Evolutionary conservation across 2,329 filamentous ascomycete species (phyloP).

Genomic region (Aureobasidium musti): DNA sequence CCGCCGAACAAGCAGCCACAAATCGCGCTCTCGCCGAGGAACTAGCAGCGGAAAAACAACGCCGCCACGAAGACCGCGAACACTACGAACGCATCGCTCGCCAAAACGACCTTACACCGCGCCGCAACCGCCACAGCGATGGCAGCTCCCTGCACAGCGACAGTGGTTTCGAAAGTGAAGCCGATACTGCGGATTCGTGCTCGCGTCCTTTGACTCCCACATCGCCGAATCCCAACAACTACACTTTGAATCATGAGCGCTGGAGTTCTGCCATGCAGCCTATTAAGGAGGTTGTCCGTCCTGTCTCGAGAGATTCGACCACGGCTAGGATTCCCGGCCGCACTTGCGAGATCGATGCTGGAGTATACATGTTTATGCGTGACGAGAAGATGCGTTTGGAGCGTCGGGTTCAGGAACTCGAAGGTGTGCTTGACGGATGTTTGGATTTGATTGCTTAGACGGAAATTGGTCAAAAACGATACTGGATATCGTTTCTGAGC

Average conservation of each 20-base stretch:
- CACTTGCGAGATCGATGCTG: slow-evolving; percentile 39
- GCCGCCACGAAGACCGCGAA: slow-evolving; percentile 45
- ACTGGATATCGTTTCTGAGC: neutral
- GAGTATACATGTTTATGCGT: slow-evolving; percentile 57
- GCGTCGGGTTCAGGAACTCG: slow-evolving; percentile 55
- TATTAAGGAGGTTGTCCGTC: slow-evolving; percentile 35
- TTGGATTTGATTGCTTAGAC: slow-evolving; percentile 52
- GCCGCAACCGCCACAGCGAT: slow-evolving; percentile 35
- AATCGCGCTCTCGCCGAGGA: slow-evolving; percentile 56
- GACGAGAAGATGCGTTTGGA: slow-evolving; percentile 59
- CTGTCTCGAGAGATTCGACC: slow-evolving; percentile 34
- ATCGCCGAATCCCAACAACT: slow-evolving; percentile 43
- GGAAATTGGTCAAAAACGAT: neutral
- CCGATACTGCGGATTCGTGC: slow-evolving; percentile 51
- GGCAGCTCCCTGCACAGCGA: slow-evolving; percentile 51
- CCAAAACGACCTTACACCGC: slow-evolving; percentile 34
- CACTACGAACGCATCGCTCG: slow-evolving; percentile 35
- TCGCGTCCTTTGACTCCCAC: slow-evolving; percentile 44
- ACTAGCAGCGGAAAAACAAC: slow-evolving; percentile 48
- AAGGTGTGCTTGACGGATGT: slow-evolving; percentile 58
- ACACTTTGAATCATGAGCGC: slow-evolving; percentile 36
- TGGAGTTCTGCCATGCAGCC: slow-evolving; percentile 24
- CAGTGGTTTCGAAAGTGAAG: slow-evolving; percentile 62
- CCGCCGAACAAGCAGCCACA: slow-evolving; percentile 58
- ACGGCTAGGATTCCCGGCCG: slow-evolving; percentile 40